Conservation (phyloP, 129 eudicot genomes). For the Glebionis coronaria region DNA sequence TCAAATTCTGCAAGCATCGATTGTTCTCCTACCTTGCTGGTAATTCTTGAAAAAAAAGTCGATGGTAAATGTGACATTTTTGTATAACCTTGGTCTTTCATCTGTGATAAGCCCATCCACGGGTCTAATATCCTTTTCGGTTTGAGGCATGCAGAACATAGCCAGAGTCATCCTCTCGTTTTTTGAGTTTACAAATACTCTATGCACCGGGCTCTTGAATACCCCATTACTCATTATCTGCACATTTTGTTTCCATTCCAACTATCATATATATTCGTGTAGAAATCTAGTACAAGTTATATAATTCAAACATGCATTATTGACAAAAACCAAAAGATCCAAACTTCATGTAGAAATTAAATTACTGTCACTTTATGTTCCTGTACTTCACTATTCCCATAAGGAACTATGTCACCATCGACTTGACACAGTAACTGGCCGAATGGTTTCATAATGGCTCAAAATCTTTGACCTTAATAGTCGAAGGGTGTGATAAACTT, state of each 20-base stretch:
- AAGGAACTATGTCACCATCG: too few relatives aligned
- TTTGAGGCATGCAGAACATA: conserved; percentile 44
- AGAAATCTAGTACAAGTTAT: too few relatives aligned
- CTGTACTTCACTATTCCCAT: too few relatives aligned
- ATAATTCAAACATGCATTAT: too few relatives aligned
- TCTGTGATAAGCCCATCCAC: conserved; percentile 35
- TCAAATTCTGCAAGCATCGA: conserved; percentile 44
- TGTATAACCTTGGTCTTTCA: conserved; percentile 40
- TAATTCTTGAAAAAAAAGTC: conserved; percentile 30
- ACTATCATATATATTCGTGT: too few relatives aligned
- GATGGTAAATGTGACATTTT: conserved; percentile 32
- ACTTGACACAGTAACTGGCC: too few relatives aligned
- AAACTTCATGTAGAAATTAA: too few relatives aligned
- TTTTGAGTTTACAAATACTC: conserved; percentile 42
- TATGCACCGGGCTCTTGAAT: conserved; percentile 63
- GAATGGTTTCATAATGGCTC: too few relatives aligned
- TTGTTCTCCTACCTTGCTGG: conserved; percentile 38
- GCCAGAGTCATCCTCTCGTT: conserved; percentile 49
- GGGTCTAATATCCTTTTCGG: conserved; percentile 48
- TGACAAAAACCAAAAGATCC: too few relatives aligned
- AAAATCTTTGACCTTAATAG: too few relatives aligned
- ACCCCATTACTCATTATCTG: conserved; percentile 72
- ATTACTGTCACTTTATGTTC: too few relatives aligned
- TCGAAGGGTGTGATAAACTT: too few relatives aligned
- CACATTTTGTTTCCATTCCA: not conserved